Evolutionary conservation across 768 basidiomycete genomes (phyloP), one percentile per base, ranked within the genome.

Genomic region (Austroboletus eburneus): DNA sequence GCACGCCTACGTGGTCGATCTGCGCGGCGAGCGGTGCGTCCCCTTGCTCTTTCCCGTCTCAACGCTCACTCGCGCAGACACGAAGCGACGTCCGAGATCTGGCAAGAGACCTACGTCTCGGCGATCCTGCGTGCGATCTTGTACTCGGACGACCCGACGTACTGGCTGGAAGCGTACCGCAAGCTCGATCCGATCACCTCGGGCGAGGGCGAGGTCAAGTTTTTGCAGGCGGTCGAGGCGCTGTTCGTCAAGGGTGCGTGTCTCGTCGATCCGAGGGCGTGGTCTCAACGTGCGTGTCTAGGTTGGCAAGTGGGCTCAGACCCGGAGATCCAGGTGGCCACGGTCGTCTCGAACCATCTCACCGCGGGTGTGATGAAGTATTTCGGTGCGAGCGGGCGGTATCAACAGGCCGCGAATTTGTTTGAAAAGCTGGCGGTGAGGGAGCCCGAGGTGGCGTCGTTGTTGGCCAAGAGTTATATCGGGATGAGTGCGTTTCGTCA

Each of bases 291-390:
- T n/a, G 40, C 36, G 39, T 23, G 35, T 29, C 18, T 54, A 94
- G 93, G 95, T 27, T 98, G 96, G 96, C 94, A 96, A 62, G 88
- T 98, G 8, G 96, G 95, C 3, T 96, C 93, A 0, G 96, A 98
- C 54, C 96, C 96, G 0, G 96, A 99, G 67, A 95, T 98, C 20
- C 96, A 99, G 63, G 95, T 99, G 13, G 96, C 96, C 2, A 95
- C 93, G 3, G 76, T 92, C 23, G 91, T 96, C 5, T 94, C 93
- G 20, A 99, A 99, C 63, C 96, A 98, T 63, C 77, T 99, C 20
- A 94, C 92, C 0, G 86, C 92, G 10, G 95, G 89, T 1, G 79
- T 98, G 55, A 79, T 97, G 74, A 98, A 98, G 63, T 97, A 98
- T 67, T 98, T 99, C 57, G 90, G 93, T 3, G 90, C 93, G 59